phyloP scores from a whole-genome alignment of 306 rosid species.

The Acacia crassicarpa region DNA sequence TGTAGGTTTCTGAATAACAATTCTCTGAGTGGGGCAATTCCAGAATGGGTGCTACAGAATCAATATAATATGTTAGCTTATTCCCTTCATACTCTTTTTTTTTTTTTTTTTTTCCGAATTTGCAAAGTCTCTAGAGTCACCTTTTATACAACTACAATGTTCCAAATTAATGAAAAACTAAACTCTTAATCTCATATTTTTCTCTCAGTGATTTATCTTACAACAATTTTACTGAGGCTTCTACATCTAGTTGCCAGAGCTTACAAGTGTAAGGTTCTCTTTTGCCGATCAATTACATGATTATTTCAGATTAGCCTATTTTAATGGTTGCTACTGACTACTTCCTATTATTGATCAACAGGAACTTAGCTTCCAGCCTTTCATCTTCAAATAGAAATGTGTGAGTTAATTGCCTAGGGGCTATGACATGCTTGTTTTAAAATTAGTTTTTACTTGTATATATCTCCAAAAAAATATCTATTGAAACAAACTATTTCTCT shows the following conservation, averaged over 20 bases:
- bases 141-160: neutral
- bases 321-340: neutral
- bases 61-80: slow-evolving; percentile 46
- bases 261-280: slow-evolving; percentile 58
- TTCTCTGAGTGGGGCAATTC: slow-evolving; percentile 63
- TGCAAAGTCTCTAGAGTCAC: slow-evolving; percentile 3
- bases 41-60: slow-evolving; percentile 46
- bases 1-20: slow-evolving; percentile 83
- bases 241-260: slow-evolving; percentile 28
- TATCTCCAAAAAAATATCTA: slow-evolving; percentile 2
- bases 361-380: slow-evolving; percentile 72
- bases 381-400: slow-evolving; percentile 37
- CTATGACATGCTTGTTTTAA: neutral
- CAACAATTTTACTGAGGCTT: slow-evolving; percentile 63
- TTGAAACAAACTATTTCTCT: slow-evolving; percentile 29
- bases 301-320: neutral
- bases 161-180: slow-evolving; percentile 15
- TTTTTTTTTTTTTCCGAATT: neutral
- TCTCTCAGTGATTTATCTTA: slow-evolving; percentile 78
- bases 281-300: neutral
- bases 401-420: slow-evolving; percentile 43
- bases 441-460: neutral
- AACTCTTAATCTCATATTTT: slow-evolving; percentile 16
- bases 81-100: neutral
- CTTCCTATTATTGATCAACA: slow-evolving; percentile 30